These are phyloP conservation scores for Orbilia brochopaga DNA, from an alignment of 2,329 filamentous ascomycete species.

Conservation along the genomic window DNA sequence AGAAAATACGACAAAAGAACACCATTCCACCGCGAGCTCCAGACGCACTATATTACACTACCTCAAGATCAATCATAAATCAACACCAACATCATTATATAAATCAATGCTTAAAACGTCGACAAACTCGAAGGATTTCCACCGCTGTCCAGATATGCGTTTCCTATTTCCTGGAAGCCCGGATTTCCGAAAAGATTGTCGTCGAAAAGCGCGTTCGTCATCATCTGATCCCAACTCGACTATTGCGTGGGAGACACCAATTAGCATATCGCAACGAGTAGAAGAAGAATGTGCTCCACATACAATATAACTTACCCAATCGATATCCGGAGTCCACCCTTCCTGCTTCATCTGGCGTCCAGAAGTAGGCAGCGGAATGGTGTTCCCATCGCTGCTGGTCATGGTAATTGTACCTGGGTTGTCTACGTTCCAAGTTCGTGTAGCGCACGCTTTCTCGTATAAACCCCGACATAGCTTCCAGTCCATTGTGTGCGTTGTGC, in stretches of 20 bases:
- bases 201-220: constrained; percentile 47
- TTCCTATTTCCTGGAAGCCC: constrained; percentile 47
- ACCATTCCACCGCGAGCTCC: constrained; percentile 29
- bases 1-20: constrained; percentile 3
- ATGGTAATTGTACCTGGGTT: constrained; percentile 26
- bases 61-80: background rate
- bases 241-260: background rate
- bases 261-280: background rate
- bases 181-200: constrained; percentile 46
- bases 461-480: constrained; percentile 45
- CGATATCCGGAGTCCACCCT: constrained; percentile 33
- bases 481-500: constrained; percentile 20
- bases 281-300: background rate
- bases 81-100: background rate
- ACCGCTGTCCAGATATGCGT: constrained; percentile 31
- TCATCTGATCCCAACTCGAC: constrained; percentile 50
- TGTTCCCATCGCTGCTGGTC: constrained; percentile 44
- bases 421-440: constrained; percentile 31
- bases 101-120: constrained; percentile 1
- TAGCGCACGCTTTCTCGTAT: constrained; percentile 44
- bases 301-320: constrained; percentile 32
- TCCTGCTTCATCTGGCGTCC: constrained; percentile 22
- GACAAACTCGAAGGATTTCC: constrained; percentile 8
- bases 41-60: constrained; percentile 19
- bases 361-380: constrained; percentile 38